Percentiles rank a stretch among this genome's conserved stretches.
These are phyloP conservation scores for Dendrobium chrysotoxum DNA, from an alignment of 106 monocot species.

Conservation along the genomic window DNA sequence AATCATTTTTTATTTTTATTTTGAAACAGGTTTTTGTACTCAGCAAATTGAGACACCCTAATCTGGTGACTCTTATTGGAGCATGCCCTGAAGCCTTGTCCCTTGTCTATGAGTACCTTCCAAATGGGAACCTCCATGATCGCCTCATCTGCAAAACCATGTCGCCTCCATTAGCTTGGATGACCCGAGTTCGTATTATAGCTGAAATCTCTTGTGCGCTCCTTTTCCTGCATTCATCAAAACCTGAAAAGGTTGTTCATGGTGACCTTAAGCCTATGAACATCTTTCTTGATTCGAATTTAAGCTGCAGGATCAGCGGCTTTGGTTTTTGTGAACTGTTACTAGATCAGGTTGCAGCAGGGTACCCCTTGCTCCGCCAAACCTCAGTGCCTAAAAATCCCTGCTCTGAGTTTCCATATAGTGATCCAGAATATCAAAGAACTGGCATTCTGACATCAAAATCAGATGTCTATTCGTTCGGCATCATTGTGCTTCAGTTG, in stretches of 20 bases:
- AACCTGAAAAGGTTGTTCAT: conserved; percentile 62
- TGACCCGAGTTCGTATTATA: conserved; percentile 31
- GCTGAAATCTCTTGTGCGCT: conserved; percentile 58
- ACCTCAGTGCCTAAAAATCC: conserved; percentile 13
- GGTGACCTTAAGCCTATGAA: conserved; percentile 72
- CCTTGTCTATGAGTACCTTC: conserved; percentile 64
- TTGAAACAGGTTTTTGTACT: conserved; percentile 47
- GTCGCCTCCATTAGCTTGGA: conserved; percentile 39
- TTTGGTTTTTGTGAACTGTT: conserved; percentile 42
- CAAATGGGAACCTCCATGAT: conserved; percentile 68
- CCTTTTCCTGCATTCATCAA: conserved; percentile 63
- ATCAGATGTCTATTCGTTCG: conserved; percentile 75
- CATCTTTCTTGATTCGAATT: conserved; percentile 53
- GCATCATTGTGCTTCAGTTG: conserved; percentile 63
- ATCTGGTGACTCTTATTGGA: conserved; percentile 57
- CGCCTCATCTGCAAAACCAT: conserved; percentile 25
- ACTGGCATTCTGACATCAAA: conserved; percentile 32
- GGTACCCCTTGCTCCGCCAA: conserved; percentile 19
- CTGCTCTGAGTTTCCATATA: conserved; percentile 34
- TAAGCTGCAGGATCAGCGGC: conserved; percentile 54
- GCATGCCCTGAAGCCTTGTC: conserved; percentile 62
- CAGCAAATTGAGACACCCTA: conserved; percentile 67
- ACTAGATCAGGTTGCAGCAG: conserved; percentile 15
- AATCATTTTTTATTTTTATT: not conserved
- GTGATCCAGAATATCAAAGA: conserved; percentile 51